Conservation (phyloP, 768 basidiomycete genomes). For the Rhizopogon sp. region DNA sequence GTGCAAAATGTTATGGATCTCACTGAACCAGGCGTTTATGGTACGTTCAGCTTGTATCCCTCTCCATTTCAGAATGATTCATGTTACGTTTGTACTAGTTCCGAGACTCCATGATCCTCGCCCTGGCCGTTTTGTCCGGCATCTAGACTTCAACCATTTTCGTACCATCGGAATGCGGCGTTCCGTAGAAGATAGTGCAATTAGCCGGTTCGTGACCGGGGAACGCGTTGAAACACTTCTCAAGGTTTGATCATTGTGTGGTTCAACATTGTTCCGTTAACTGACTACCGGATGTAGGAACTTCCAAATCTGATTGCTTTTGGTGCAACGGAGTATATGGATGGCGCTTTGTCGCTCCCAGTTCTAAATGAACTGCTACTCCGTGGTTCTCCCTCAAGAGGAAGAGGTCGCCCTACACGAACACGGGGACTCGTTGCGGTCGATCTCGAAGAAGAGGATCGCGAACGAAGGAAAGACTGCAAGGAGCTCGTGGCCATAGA, state of each 20-base stretch:
- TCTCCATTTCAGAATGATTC: neutral
- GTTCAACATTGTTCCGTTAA: conserved; percentile 4
- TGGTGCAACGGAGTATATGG: conserved; percentile 99
- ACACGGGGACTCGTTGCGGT: conserved; percentile 48
- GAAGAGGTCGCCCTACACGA: conserved; percentile 62
- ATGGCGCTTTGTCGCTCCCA: conserved; percentile 77
- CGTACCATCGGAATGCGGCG: conserved; percentile 95
- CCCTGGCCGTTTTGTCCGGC: conserved; percentile 76
- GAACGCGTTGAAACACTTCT: conserved; percentile 75
- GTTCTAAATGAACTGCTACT: conserved; percentile 90
- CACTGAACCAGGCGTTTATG: conserved; percentile 65
- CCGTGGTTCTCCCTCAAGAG: conserved; percentile 69
- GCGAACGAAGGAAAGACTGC: conserved; percentile 67
- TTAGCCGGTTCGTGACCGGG: conserved; percentile 89
- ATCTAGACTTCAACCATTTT: conserved; percentile 95
- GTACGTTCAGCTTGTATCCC: conserved; percentile 35
- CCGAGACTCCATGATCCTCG: conserved; percentile 66
- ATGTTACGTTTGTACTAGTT: conserved; percentile 35
- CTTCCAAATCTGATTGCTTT: conserved; percentile 81
- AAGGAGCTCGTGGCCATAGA: conserved; percentile 85
- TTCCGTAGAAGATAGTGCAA: conserved; percentile 84
- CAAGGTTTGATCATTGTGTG: conserved; percentile 45
- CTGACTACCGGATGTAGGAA: conserved; percentile 47
- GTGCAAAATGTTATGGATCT: conserved; percentile 65
- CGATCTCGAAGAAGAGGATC: conserved; percentile 72